These are phyloP conservation scores for Pleurotus ostreatus DNA, from an alignment of 768 basidiomycete species.

Conservation along the genomic window DNA sequence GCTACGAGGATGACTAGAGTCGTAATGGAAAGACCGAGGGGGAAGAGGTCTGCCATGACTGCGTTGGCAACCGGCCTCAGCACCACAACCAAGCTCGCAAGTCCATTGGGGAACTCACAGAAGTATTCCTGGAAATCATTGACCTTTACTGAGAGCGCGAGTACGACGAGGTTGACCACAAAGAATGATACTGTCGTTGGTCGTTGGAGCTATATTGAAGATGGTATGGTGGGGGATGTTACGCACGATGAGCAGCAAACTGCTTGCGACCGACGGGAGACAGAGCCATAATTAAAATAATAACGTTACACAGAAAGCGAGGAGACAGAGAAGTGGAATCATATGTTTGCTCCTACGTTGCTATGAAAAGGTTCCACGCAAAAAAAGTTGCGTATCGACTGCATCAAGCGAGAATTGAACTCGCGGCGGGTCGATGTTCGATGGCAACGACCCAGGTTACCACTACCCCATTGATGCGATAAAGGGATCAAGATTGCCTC, in stretches of 20 bases:
- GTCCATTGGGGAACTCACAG: slow-evolving; percentile 34
- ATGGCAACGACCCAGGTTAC: slow-evolving; percentile 23
- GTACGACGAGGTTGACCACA: slow-evolving; percentile 42
- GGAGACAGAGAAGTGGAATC: background rate
- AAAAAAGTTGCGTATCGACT: too few relatives aligned
- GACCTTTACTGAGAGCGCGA: slow-evolving; percentile 49
- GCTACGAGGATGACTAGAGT: slow-evolving; percentile 39
- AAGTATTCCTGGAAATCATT: slow-evolving; percentile 58
- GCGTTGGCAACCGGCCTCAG: slow-evolving; percentile 4
- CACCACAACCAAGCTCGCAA: background rate
- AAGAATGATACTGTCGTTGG: slow-evolving; percentile 34
- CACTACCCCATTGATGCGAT: slow-evolving; percentile 12
- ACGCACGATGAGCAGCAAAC: slow-evolving; percentile 7
- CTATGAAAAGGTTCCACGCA: too few relatives aligned
- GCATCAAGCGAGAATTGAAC: slow-evolving; percentile 12
- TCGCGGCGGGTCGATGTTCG: slow-evolving; percentile 9
- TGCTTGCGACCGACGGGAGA: slow-evolving; percentile 22
- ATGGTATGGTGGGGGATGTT: background rate
- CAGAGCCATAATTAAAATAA: slow-evolving; percentile 9
- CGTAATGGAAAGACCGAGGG: slow-evolving; percentile 53
- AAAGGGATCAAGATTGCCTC: background rate
- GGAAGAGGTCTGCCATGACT: slow-evolving; percentile 59
- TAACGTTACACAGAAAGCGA: background rate
- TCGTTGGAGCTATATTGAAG: background rate
- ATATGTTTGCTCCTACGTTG: background rate